A percentile compares a stretch with the other conserved stretches of the same genome.
These are phyloP conservation scores for Saussurea involucrata DNA, from an alignment of 129 eudicot species.

Conservation along the genomic window DNA sequence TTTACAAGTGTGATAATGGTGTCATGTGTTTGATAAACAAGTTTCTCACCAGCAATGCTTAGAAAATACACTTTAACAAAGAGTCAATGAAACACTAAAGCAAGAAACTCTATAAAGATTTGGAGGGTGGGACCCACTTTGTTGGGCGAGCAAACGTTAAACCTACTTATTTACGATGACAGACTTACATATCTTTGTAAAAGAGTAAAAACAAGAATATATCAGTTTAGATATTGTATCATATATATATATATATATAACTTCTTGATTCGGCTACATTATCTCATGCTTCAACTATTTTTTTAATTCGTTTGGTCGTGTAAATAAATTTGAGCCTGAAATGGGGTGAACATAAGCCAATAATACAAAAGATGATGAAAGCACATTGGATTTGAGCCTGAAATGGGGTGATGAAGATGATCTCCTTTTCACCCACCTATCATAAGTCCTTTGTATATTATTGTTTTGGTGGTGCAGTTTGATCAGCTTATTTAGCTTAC, in stretches of 20 bases:
- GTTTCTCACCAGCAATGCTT: constrained; percentile 52
- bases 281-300: neutral
- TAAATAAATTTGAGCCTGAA: too few relatives aligned
- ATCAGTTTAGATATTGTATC: neutral
- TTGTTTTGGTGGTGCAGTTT: constrained; percentile 18
- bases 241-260: neutral
- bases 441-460: constrained; percentile 14
- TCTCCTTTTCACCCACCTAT: constrained; percentile 13
- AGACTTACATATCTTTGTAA: neutral
- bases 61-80: constrained; percentile 33
- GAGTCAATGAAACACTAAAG: constrained; percentile 24
- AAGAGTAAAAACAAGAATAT: neutral
- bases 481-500: constrained; percentile 26
- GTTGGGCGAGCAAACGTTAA: constrained; percentile 16
- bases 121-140: constrained; percentile 29
- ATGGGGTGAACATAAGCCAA: neutral
- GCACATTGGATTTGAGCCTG: neutral
- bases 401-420: neutral
- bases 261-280: neutral
- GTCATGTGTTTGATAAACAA: constrained; percentile 39
- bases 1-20: constrained; percentile 36
- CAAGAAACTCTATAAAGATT: neutral
- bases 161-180: neutral
- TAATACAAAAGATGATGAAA: neutral
- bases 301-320: neutral